phyloP scores from a whole-genome alignment of 129 eudicot genomes.

The Centaurea solstitialis region DNA sequence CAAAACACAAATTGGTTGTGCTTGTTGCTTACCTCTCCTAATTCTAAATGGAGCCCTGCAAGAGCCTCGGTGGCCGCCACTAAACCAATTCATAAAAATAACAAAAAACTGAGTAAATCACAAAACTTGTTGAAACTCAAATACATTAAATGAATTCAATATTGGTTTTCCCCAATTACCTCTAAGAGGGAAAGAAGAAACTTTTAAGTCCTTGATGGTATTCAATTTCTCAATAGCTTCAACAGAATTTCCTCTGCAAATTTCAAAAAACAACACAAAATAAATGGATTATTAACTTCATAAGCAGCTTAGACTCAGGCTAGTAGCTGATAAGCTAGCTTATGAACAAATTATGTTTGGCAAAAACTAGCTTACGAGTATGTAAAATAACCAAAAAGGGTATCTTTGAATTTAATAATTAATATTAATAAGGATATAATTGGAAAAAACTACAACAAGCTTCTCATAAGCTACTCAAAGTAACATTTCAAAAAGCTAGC shows the following conservation, averaged over 20 bases:
- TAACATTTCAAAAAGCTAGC: too few relatives aligned
- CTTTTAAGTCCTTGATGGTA: constrained; percentile 41
- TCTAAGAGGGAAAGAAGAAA: constrained; percentile 51
- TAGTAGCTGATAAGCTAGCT: too few relatives aligned
- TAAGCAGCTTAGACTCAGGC: background rate
- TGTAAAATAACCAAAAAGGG: too few relatives aligned
- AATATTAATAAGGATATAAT: too few relatives aligned
- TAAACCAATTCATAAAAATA: constrained; percentile 21
- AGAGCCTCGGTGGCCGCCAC: constrained; percentile 89
- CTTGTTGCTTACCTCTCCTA: constrained; percentile 47
- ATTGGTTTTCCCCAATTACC: constrained; percentile 37
- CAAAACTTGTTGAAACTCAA: background rate
- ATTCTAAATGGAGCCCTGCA: constrained; percentile 68
- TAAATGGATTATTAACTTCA: background rate
- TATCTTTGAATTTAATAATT: too few relatives aligned
- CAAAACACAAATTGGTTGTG: background rate
- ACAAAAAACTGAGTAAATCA: background rate
- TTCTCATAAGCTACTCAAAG: too few relatives aligned
- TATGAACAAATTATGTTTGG: too few relatives aligned
- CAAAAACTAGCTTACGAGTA: too few relatives aligned
- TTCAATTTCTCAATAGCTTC: constrained; percentile 71
- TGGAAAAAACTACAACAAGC: too few relatives aligned
- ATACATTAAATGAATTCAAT: background rate
- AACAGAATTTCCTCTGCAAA: constrained; percentile 56
- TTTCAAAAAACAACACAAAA: background rate